phyloP scores from a whole-genome alignment of 2,329 filamentous ascomycete species.

The Incumbomyces lentus region DNA sequence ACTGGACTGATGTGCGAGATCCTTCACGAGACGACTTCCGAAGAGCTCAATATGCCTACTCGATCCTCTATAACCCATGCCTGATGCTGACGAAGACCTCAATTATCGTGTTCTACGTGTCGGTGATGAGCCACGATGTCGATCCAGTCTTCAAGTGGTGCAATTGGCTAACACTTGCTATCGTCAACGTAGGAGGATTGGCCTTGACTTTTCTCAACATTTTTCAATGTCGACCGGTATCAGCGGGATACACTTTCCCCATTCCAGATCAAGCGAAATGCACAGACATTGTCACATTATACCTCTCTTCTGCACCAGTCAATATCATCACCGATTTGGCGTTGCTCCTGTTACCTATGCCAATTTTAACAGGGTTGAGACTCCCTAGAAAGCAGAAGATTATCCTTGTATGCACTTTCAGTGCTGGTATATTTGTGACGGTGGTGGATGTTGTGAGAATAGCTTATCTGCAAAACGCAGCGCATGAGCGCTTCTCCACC shows the following conservation, averaged over 20 bases:
- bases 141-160: slow-evolving; percentile 66
- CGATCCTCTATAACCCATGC: slow-evolving; percentile 42
- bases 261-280: slow-evolving; percentile 40
- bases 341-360: slow-evolving; percentile 77
- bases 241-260: slow-evolving; percentile 53
- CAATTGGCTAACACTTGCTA: slow-evolving; percentile 66
- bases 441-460: slow-evolving; percentile 83
- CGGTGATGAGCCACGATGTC: slow-evolving; percentile 57
- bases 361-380: slow-evolving; percentile 76
- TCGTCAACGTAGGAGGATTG: slow-evolving; percentile 69
- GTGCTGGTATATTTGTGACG: slow-evolving; percentile 76
- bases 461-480: slow-evolving; percentile 73
- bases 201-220: slow-evolving; percentile 78
- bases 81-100: slow-evolving; percentile 62
- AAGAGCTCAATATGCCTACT: slow-evolving; percentile 49
- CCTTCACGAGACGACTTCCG: slow-evolving; percentile 26
- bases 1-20: slow-evolving; percentile 28
- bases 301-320: slow-evolving; percentile 68
- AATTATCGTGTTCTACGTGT: slow-evolving; percentile 83
- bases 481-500: slow-evolving; percentile 35
- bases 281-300: slow-evolving; percentile 53
- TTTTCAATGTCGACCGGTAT: slow-evolving; percentile 70
- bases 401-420: slow-evolving; percentile 76
- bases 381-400: slow-evolving; percentile 77
- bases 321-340: slow-evolving; percentile 88